Evolutionary conservation across 257 asterid genomes (phyloP), one percentile per base, ranked within the genome.

Genomic region (Primulina tabacum): DNA sequence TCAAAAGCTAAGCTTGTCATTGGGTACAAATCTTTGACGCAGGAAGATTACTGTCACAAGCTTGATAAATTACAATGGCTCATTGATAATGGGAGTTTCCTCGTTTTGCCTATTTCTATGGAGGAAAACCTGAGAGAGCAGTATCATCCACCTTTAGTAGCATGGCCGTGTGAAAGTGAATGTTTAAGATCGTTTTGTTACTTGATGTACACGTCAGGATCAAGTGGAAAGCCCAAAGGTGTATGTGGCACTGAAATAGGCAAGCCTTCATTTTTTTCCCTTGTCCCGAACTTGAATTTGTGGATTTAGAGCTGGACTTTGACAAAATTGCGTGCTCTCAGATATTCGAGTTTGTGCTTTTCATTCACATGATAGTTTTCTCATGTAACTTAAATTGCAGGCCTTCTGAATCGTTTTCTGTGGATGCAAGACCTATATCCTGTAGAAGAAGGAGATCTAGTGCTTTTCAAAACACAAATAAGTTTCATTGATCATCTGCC

Each of bases 231-330:
- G 73, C 96, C 98, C 62, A 92, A 88, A 83, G 96, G 94, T 78
- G 90, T 92, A 74, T 90, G 98, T 76, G 98, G 98, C 70, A 90
- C 97, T 37, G 97, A 92, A 85, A 69, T 72, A 65, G 98, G 97
- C 90, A 77, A 77, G 80, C 60, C 32, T 62, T 71, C 63, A 6
- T 43, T 14, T 60, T 21, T 40, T 67, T 69, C 53, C 50, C 37
- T 62, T 65, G 37, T 14, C 58, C 30, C 68, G 18, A 53, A 71
- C 47, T 35, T 63, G 40, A 34, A 35, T 10, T 56, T 52, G 30
- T 33, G 21, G 71, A 62, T 63, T 62, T 11, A 20, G 26, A 6
- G 50, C 43, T 55, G 52, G 60, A 62, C 40, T 69, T 67, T n/a
- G 26, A 53, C 73, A 68, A 58, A n/a, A 21, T 60, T 69, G n/a